Percentiles rank a stretch among this genome's conserved stretches.
These are phyloP conservation scores for Pyrus pyrifolia DNA, from an alignment of 306 rosid species.

Conservation along the genomic window DNA sequence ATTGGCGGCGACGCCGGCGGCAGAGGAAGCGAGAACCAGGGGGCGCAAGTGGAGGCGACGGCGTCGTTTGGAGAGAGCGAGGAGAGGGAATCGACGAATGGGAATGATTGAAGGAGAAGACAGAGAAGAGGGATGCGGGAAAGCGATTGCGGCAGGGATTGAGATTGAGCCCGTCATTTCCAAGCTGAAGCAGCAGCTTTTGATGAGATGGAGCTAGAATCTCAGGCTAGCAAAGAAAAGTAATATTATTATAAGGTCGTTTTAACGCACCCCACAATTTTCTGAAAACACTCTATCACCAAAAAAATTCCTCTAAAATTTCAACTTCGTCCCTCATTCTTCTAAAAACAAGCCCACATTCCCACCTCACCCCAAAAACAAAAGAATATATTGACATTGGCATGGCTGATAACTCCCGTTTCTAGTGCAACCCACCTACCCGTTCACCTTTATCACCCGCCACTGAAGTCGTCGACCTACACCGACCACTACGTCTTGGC, in stretches of 20 bases:
- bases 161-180: constrained; percentile 18
- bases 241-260: not conserved
- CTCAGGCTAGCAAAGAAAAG: not conserved
- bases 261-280: too few species aligned
- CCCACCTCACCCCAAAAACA: too few species aligned
- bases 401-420: too few species aligned
- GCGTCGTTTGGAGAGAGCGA: not conserved
- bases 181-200: not conserved
- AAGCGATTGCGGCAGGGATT: constrained; percentile 1
- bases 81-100: not conserved
- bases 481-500: too few species aligned
- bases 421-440: too few species aligned
- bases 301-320: too few species aligned
- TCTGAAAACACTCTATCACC: too few species aligned
- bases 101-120: not conserved
- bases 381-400: too few species aligned
- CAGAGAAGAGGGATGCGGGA: constrained; percentile 2
- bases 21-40: not conserved
- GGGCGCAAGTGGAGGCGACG: not conserved
- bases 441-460: too few species aligned
- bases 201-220: not conserved
- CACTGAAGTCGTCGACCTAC: too few species aligned
- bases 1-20: constrained; percentile 14
- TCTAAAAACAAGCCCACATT: too few species aligned
- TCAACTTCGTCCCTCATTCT: too few species aligned